Base-by-base conservation (phyloP, 805 yeast genomes). In the Spathaspora passalidarum region DNA sequence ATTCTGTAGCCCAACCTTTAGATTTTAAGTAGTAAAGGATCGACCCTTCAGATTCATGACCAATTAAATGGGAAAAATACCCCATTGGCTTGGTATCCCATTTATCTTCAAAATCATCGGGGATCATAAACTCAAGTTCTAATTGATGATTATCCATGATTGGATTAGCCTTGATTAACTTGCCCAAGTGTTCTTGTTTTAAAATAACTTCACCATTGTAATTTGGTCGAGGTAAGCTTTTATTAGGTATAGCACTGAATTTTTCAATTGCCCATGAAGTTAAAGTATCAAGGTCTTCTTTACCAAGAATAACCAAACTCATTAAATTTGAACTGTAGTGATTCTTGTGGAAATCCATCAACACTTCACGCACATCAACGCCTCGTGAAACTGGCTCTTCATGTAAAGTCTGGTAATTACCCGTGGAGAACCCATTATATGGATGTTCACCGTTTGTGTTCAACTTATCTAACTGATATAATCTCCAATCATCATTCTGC, bases 1-100 rank as follows among this genome's bases (percentile, higher is more conserved):
- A 73, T 14, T 79, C 84, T 53, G 80, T 85, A 5, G 92, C 96
- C 89, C 91, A 87, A 11, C 91, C 86, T 46, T 58, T 59, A 51
- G 77, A 69, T 65, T 89, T 92, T 53, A 92, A 76, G 52, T 74
- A 76, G 46, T 82, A 78, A 29, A 89, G 72, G 16, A 92, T 62
- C 1, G 97, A 89, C 1, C 98, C 98, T 41, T 83, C 75, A 40
- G 94, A 87, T 68, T 92, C 99, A 63, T 92, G 98, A 35, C 98
- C 98, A 40, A 92, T 68, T 44, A 94, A 71, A 62, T 94, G 97
- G 17, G 91, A 80, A 53, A 71, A 77, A 63, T 89, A 86, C 46
- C 76, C 79, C 5, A 79, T 75, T 0, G 97, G 96, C 54, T 81
- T 81, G 19, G 77, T 75, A 44, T 78, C 76, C 87, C 91, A 87